Base-by-base conservation (phyloP, 805 yeast species). In the Starmerella potacharoeniae region DNA sequence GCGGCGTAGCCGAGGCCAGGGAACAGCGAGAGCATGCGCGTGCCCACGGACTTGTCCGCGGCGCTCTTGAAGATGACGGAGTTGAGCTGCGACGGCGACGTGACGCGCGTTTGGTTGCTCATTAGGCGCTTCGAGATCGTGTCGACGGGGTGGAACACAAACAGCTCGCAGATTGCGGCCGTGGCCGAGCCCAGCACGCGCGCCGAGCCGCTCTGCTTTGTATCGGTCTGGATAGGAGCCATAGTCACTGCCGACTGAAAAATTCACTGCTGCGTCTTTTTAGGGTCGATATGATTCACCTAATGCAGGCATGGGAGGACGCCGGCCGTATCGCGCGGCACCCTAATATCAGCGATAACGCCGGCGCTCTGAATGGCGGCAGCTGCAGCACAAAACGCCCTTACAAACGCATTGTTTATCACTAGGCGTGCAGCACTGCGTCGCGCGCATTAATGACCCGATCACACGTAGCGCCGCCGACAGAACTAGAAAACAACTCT, bases 1-100 rank as follows among this genome's bases (percentile, higher is more conserved):
- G 98, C 97, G 60, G 98, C 98, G 68, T 93, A 93, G 30, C 97
- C 97, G 60, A 93, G 78, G 69, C 99, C 99, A 17, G 99, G 98
- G 75, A 93, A 93, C 60, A 93, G 77, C 10, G 97, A 84, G 61
- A 87, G 73, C 46, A 86, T 67, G 70, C 97, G 80, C 58, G 79
- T 77, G 28, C 81, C 81, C 1, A 88, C 64, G 4, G 93, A 77
- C 62, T 86, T 82, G 51, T 75, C 67, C 33, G 95, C 95, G 64
- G 83, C 81, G 55, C 85, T 85, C 67, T 83, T 81, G 77, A 93
- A 93, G 58, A 93, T 84, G 54, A 93, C 97, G 50, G 77, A 65
- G 77, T 93, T 93, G 63, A 93, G 77, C 69, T 86, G 86, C 37
- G 79, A 58, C 13, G 77, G 65, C 41, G 80, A 75, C 42, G 84